Evolutionary conservation across 805 yeast species (phyloP).

Genomic region (Debaryomyces castellii): DNA sequence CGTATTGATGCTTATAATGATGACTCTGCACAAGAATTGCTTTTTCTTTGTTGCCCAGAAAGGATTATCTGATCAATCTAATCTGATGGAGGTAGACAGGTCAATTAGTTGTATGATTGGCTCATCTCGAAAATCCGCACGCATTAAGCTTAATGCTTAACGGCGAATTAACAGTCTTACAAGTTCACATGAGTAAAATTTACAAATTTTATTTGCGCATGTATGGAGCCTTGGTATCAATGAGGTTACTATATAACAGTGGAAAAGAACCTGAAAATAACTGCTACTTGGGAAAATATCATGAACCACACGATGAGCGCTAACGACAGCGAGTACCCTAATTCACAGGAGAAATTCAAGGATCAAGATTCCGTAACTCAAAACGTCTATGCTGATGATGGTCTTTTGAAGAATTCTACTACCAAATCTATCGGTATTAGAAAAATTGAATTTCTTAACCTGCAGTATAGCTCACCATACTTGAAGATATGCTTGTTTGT

Average conservation of each 20-base stretch:
- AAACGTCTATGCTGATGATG: neutral
- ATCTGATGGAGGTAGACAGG: neutral
- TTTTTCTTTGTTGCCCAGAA: neutral
- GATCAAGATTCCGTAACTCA: neutral
- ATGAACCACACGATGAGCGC: neutral
- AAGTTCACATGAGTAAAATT: neutral
- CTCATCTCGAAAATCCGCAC: neutral
- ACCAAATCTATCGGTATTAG: conserved; percentile 50
- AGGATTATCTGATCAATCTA: neutral
- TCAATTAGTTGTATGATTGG: neutral
- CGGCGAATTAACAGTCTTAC: neutral
- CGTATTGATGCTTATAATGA: too few species aligned
- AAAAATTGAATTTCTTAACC: conserved; percentile 53
- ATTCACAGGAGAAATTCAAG: neutral
- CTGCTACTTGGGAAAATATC: neutral
- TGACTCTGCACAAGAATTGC: too few species aligned
- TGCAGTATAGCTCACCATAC: conserved; percentile 39
- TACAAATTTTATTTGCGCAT: neutral
- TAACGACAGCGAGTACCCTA: neutral
- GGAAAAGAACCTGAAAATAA: neutral
- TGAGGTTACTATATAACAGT: neutral
- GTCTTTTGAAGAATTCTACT: neutral
- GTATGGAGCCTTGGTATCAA: neutral
- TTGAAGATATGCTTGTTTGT: conserved; percentile 45
- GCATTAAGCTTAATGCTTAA: neutral